Conservation (phyloP, 352 stramenopile genomes). For the Phytopythium mirpurense region DNA sequence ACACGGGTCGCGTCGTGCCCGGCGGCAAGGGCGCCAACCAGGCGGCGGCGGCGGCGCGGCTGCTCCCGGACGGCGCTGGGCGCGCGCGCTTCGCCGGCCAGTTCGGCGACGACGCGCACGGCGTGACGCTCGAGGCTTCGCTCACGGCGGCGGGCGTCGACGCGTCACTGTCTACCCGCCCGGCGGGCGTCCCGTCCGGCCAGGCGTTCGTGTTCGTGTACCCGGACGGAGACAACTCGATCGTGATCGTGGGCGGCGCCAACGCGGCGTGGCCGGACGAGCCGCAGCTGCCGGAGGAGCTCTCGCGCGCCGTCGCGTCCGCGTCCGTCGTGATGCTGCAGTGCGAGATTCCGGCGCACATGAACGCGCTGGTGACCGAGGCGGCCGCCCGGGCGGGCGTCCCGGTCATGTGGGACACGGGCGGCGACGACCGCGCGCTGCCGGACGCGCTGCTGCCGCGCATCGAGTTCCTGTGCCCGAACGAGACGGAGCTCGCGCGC, state of each 20-base stretch:
- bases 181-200: slow-evolving; percentile 40
- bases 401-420: slow-evolving; percentile 74
- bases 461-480: slow-evolving; percentile 67
- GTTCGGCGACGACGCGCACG: slow-evolving; percentile 72
- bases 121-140: slow-evolving; percentile 30
- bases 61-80: slow-evolving; percentile 19
- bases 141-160: slow-evolving; percentile 31
- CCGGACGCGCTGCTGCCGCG: slow-evolving; percentile 42
- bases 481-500: slow-evolving; percentile 70
- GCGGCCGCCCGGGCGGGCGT: slow-evolving; percentile 34
- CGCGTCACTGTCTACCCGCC: slow-evolving; percentile 30
- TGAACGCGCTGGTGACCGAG: slow-evolving; percentile 57
- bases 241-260: slow-evolving; percentile 76
- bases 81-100: slow-evolving; percentile 51
- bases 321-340: slow-evolving; percentile 68
- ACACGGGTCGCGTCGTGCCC: slow-evolving; percentile 61
- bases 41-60: slow-evolving; percentile 46
- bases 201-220: slow-evolving; percentile 84
- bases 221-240: slow-evolving; percentile 78
- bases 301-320: slow-evolving; percentile 40
- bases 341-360: slow-evolving; percentile 50
- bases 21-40: slow-evolving; percentile 83
- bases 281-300: slow-evolving; percentile 17
- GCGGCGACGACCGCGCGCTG: slow-evolving; percentile 62
- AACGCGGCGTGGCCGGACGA: slow-evolving; percentile 53